Percentiles rank a stretch among this genome's conserved stretches.
Conservation (phyloP, 257 asterid genomes). For the Penstemon barbatus region DNA sequence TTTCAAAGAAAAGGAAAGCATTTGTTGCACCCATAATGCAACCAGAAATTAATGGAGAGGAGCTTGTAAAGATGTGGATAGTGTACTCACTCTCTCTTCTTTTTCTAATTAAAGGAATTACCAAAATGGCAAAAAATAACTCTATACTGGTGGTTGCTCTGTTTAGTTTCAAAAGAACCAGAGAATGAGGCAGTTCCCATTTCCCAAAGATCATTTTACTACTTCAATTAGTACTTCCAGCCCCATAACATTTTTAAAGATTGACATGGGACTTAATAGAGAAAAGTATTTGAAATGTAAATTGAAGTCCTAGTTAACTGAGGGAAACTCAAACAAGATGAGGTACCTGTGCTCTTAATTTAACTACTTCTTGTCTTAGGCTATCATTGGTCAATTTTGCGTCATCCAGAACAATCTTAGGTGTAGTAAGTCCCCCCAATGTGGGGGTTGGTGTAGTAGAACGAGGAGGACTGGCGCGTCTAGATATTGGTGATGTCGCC, state of each 20-base stretch:
- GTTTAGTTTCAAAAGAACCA: conserved; percentile 18
- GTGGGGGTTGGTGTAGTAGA: conserved; percentile 92
- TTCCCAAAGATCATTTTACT: background rate
- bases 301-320: conserved; percentile 17
- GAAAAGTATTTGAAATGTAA: conserved; percentile 15
- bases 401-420: conserved; percentile 57
- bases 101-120: conserved; percentile 17
- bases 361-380: conserved; percentile 70
- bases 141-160: conserved; percentile 8
- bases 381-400: conserved; percentile 50
- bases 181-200: conserved; percentile 20
- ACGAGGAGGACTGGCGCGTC: conserved; percentile 88
- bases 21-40: too few species aligned
- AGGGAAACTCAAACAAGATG: conserved; percentile 12
- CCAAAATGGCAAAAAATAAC: conserved; percentile 7
- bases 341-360: conserved; percentile 75
- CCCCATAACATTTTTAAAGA: conserved; percentile 11
- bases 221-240: conserved; percentile 20
- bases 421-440: conserved; percentile 75
- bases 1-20: background rate
- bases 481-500: conserved; percentile 88
- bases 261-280: conserved; percentile 8
- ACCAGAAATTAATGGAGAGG: background rate
- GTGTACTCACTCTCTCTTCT: conserved; percentile 18
- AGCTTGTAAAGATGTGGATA: conserved; percentile 18